Percentiles rank a stretch among this genome's conserved stretches.
phyloP scores from a whole-genome alignment of 2,329 filamentous ascomycete species.

The Zymoseptoria ardabiliae region DNA sequence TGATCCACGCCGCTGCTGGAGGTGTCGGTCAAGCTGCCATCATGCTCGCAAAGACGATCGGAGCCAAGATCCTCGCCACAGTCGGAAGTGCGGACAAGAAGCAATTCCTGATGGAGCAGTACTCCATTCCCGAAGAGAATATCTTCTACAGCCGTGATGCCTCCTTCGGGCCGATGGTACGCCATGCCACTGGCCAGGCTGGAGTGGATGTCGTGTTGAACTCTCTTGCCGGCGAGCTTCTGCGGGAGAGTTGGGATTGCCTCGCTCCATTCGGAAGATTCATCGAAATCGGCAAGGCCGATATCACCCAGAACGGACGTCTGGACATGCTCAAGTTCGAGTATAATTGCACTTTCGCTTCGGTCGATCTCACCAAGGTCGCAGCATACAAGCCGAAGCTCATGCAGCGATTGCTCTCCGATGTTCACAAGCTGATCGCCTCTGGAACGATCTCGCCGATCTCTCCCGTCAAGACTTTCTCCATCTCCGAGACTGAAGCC shows the following conservation, averaged over 20 bases:
- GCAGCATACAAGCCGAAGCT: slow-evolving; percentile 1
- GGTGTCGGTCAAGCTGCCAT: slow-evolving; percentile 29
- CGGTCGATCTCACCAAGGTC: slow-evolving; percentile 5
- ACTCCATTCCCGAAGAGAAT: slow-evolving; percentile 25
- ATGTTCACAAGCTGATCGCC: neutral
- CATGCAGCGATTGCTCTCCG: neutral
- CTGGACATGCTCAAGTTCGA: slow-evolving; percentile 10
- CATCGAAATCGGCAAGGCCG: slow-evolving; percentile 21
- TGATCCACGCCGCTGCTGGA: slow-evolving; percentile 30
- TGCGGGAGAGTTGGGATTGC: slow-evolving; percentile 22
- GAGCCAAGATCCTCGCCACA: slow-evolving; percentile 26
- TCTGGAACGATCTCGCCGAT: neutral
- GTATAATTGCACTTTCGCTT: slow-evolving; percentile 3
- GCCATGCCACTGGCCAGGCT: slow-evolving; percentile 20
- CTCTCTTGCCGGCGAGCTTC: slow-evolving; percentile 20
- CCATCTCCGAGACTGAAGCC: slow-evolving; percentile 1
- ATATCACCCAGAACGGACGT: slow-evolving; percentile 5
- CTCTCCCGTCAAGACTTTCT: neutral
- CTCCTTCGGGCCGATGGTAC: slow-evolving; percentile 17
- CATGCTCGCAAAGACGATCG: slow-evolving; percentile 19
- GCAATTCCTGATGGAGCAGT: slow-evolving; percentile 19
- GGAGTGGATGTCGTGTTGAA: slow-evolving; percentile 33
- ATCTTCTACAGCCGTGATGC: slow-evolving; percentile 29
- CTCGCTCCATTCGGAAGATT: slow-evolving; percentile 27
- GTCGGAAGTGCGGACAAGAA: slow-evolving; percentile 25